A percentile compares a stretch with the other conserved stretches of the same genome.
These are phyloP conservation scores for Candida yuanshanica DNA, from an alignment of 805 yeast genomes.

Conservation along the genomic window DNA sequence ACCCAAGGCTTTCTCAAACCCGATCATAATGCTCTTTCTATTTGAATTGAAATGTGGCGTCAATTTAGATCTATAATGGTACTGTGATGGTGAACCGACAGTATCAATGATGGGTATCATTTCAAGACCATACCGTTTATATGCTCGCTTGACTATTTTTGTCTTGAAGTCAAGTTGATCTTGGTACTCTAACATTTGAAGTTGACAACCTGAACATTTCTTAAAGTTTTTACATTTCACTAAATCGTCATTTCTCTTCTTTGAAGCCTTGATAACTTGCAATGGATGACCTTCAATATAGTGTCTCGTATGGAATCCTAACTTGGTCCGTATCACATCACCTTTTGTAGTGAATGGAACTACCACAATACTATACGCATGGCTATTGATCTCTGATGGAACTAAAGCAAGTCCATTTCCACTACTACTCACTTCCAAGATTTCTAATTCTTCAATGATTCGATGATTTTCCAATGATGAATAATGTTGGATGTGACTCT, in stretches of 20 bases:
- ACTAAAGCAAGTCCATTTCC: conserved; percentile 82
- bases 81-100: conserved; percentile 69
- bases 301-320: conserved; percentile 67
- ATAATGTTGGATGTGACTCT: conserved; percentile 4
- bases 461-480: conserved; percentile 1
- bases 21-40: conserved; percentile 51
- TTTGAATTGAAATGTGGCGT: conserved; percentile 93
- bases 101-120: conserved; percentile 55
- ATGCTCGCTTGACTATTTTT: conserved; percentile 74
- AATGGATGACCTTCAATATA: conserved; percentile 72
- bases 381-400: conserved; percentile 44
- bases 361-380: conserved; percentile 50
- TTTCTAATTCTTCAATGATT: conserved; percentile 43
- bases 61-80: conserved; percentile 77
- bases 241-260: conserved; percentile 45
- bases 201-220: conserved; percentile 90
- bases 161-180: conserved; percentile 69
- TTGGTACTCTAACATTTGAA: conserved; percentile 68
- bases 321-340: conserved; percentile 60
- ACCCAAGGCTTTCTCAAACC: conserved; percentile 56
- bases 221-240: conserved; percentile 73
- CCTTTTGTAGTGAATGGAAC: conserved; percentile 87
- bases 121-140: conserved; percentile 44
- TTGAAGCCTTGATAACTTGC: conserved; percentile 37
- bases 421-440: conserved; percentile 46